phyloP scores from a whole-genome alignment of 2,329 filamentous ascomycete genomes.

The Colletotrichum sp. region DNA sequence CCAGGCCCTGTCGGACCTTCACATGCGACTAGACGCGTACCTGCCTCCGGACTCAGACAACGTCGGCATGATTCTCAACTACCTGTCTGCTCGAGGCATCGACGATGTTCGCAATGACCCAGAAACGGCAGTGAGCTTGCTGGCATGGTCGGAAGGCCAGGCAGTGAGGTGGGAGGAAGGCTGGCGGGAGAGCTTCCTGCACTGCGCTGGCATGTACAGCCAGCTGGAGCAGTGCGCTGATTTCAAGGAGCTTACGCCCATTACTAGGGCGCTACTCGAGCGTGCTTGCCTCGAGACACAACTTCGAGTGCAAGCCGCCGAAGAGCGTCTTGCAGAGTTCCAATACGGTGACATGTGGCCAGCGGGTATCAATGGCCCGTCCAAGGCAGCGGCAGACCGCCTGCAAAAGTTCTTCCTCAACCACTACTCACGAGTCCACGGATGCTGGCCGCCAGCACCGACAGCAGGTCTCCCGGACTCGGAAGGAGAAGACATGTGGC shows the following conservation, averaged over 20 bases:
- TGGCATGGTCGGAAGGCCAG: constrained; percentile 70
- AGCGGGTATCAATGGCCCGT: constrained; percentile 38
- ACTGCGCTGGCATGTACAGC: constrained; percentile 68
- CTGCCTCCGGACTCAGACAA: constrained; percentile 62
- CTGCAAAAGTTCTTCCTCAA: constrained; percentile 64
- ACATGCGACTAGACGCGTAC: constrained; percentile 63
- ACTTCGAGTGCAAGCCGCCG: constrained; percentile 65
- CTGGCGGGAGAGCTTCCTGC: constrained; percentile 71
- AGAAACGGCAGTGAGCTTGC: constrained; percentile 62
- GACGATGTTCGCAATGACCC: constrained; percentile 69
- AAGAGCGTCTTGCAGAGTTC: constrained; percentile 65
- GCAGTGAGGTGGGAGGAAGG: constrained; percentile 69
- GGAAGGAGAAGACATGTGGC: constrained; percentile 57
- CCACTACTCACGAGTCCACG: constrained; percentile 62
- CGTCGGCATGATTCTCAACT: constrained; percentile 64
- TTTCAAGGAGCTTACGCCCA: constrained; percentile 62
- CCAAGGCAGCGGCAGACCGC: constrained; percentile 61
- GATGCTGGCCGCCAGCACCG: constrained; percentile 59
- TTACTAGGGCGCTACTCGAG: constrained; percentile 68
- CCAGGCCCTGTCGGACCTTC: constrained; percentile 67
- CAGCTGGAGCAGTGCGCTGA: constrained; percentile 58
- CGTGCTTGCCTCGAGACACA: constrained; percentile 66
- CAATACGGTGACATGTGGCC: constrained; percentile 68
- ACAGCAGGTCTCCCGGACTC: constrained; percentile 22
- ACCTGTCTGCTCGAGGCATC: constrained; percentile 62